phyloP scores from a whole-genome alignment of 768 basidiomycete species.

The Tulasnella sp. region DNA sequence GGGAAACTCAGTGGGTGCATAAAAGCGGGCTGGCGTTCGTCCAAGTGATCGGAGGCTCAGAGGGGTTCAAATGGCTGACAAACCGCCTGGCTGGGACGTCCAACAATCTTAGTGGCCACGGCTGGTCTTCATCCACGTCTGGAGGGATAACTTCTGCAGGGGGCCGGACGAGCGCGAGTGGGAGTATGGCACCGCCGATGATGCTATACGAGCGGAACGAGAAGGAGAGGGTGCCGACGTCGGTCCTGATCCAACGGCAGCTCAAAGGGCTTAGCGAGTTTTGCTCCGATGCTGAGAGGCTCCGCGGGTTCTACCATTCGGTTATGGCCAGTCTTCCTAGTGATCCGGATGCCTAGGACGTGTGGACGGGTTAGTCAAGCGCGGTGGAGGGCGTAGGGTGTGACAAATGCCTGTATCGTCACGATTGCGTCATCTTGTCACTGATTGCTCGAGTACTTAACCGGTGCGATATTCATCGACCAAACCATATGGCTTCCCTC shows the following conservation, averaged over 20 bases:
- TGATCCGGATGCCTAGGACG: not conserved
- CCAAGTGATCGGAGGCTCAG: slow-evolving; percentile 64
- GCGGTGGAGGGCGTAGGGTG: too few relatives aligned
- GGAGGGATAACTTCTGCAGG: slow-evolving; percentile 31
- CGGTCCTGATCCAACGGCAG: slow-evolving; percentile 12
- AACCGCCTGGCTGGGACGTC: slow-evolving; percentile 65
- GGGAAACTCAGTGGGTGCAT: slow-evolving; percentile 86
- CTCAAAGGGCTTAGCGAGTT: slow-evolving; percentile 41
- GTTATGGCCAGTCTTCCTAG: slow-evolving; percentile 41
- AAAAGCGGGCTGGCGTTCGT: slow-evolving; percentile 81
- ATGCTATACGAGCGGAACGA: slow-evolving; percentile 32
- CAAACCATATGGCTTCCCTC: too few relatives aligned
- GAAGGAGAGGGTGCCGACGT: slow-evolving; percentile 40
- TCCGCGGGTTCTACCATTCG: slow-evolving; percentile 63
- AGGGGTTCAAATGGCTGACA: slow-evolving; percentile 80
- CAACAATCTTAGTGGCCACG: slow-evolving; percentile 1
- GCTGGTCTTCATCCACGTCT: not conserved
- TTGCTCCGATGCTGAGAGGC: slow-evolving; percentile 43
- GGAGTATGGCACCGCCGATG: slow-evolving; percentile 15
- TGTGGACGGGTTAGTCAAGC: too few relatives aligned
- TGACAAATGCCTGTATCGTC: too few relatives aligned
- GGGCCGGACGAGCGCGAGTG: slow-evolving; percentile 34
- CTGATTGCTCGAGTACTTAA: too few relatives aligned
- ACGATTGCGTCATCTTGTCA: too few relatives aligned
- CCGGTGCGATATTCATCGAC: too few relatives aligned